Conservation (phyloP, 805 yeast species). For the Monosporozyma siamensis region DNA sequence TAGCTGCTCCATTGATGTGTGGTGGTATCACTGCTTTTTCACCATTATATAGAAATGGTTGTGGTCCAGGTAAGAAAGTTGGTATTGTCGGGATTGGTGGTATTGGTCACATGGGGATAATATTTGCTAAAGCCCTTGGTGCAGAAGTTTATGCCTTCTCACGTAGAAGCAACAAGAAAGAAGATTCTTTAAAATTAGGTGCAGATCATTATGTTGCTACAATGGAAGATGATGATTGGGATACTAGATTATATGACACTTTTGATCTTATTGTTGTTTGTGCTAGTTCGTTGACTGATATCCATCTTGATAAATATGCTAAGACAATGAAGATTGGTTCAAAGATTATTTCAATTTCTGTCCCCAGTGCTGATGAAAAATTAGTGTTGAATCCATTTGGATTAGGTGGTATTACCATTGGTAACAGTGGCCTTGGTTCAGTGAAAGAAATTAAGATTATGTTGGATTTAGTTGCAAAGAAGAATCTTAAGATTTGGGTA, state of each 20-base stretch:
- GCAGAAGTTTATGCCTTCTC: constrained; percentile 52
- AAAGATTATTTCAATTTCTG: constrained; percentile 28
- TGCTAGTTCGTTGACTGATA: constrained; percentile 35
- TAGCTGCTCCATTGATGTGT: constrained; percentile 67
- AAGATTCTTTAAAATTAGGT: constrained; percentile 41
- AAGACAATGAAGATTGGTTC: constrained; percentile 27
- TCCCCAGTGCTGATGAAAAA: constrained; percentile 13
- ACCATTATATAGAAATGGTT: constrained; percentile 48
- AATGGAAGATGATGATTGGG: constrained; percentile 38
- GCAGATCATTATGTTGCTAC: constrained; percentile 50
- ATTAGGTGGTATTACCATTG: constrained; percentile 19
- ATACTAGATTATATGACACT: constrained; percentile 21
- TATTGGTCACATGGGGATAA: constrained; percentile 46
- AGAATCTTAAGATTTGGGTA: constrained; percentile 42
- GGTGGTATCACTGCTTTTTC: constrained; percentile 69
- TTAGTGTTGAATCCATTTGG: constrained; percentile 12
- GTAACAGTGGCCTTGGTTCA: constrained; percentile 36
- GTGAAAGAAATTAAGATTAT: constrained; percentile 38
- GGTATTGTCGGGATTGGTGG: constrained; percentile 53
- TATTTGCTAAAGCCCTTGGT: constrained; percentile 51
- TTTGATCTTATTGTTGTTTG: constrained; percentile 43
- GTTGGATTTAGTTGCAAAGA: constrained; percentile 40
- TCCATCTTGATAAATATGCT: constrained; percentile 31
- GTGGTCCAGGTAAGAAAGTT: constrained; percentile 41
- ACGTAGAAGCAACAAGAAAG: constrained; percentile 40